phyloP scores from a whole-genome alignment of 2,329 filamentous ascomycete genomes.

The Metarhizium sp. region DNA sequence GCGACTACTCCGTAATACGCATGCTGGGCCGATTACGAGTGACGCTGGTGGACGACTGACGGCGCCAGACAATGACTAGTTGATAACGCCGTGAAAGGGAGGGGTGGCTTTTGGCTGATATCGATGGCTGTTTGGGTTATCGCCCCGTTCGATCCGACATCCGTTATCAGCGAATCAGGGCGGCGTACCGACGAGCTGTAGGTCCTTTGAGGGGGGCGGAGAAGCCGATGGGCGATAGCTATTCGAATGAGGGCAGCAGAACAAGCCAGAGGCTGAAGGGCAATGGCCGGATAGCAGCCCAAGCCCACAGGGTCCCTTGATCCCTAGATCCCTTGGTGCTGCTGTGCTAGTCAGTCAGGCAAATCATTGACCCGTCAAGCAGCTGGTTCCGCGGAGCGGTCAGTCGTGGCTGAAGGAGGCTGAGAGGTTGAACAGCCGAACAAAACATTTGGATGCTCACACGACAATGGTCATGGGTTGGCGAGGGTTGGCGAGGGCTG shows the following conservation, averaged over 20 bases:
- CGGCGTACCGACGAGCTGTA: neutral
- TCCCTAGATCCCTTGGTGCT: neutral
- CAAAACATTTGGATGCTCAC: neutral
- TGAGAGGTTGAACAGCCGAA: neutral
- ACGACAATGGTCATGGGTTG: neutral
- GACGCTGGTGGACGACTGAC: neutral
- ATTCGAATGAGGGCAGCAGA: neutral
- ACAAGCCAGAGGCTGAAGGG: neutral
- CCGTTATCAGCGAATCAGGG: conserved; percentile 4
- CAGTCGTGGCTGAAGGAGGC: no score
- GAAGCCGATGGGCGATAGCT: neutral
- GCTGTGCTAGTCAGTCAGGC: no score
- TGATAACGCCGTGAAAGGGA: neutral
- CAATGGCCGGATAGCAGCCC: neutral
- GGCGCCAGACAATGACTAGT: neutral
- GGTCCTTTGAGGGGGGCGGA: neutral
- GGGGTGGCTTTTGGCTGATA: neutral
- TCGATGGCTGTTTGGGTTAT: neutral
- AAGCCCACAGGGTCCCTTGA: neutral
- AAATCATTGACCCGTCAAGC: no score
- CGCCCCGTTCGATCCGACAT: neutral
- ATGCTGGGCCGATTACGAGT: neutral
- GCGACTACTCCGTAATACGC: neutral
- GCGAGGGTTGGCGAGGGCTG: no score
- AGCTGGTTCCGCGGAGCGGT: no score